Evolutionary conservation across 2,329 filamentous ascomycete genomes (phyloP).

Genomic region (Sporothrix pseudoabietina): DNA sequence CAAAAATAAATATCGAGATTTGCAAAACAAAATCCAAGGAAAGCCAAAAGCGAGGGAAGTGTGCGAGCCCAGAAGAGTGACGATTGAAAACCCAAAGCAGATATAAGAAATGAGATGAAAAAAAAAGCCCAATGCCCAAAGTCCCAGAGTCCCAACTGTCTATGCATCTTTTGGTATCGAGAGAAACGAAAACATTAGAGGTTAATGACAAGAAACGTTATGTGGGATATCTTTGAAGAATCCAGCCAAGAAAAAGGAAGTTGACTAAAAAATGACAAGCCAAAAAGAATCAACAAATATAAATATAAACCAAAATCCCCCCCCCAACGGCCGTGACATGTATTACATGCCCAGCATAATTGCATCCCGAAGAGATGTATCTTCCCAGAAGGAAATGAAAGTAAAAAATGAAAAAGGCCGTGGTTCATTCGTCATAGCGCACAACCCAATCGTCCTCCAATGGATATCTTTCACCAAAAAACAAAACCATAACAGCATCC

Average conservation of each 20-base stretch:
- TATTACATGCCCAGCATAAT: not conserved
- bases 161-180: slow-evolving; percentile 31
- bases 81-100: not conserved
- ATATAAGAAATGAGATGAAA: not conserved
- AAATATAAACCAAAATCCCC: not conserved
- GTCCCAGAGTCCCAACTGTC: slow-evolving; percentile 24
- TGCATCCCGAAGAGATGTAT: not conserved
- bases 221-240: slow-evolving; percentile 25
- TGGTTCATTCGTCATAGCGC: slow-evolving; percentile 6
- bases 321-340: not conserved
- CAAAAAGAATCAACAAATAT: not conserved
- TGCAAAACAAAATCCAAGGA: not conserved
- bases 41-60: slow-evolving; percentile 8
- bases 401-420: not conserved
- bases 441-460: not conserved
- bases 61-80: not conserved
- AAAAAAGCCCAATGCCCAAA: not conserved
- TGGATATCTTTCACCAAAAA: not conserved
- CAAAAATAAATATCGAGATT: not conserved
- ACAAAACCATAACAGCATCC: not conserved
- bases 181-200: slow-evolving; percentile 21
- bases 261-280: not conserved
- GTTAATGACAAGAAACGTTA: slow-evolving; percentile 18
- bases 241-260: slow-evolving; percentile 4
- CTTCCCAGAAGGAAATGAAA: not conserved